Base-by-base conservation (phyloP, 2,329 filamentous ascomycete species). In the Gaeumannomyces sp. region DNA sequence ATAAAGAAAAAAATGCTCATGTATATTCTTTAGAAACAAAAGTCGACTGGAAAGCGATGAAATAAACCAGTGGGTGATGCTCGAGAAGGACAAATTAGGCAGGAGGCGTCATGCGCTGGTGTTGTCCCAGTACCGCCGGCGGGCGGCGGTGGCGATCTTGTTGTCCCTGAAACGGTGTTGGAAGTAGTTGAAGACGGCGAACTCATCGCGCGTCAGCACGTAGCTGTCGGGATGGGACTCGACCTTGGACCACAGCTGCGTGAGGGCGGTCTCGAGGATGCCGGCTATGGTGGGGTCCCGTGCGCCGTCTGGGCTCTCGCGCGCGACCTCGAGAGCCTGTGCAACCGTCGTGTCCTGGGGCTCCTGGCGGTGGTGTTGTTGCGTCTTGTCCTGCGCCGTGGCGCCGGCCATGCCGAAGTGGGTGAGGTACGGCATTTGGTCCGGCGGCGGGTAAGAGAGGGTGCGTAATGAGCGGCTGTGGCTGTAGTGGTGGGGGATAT, bases 121-220 rank as follows among this genome's bases (percentile, higher is more conserved):
- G 68, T 80, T 77, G 70, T 83, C 79, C 84, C 84, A 87, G 73
- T 81, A 86, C 66, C 82, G 76, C 69, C 74, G 79, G 67, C 78
- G 77, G 25, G 84, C 84, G 53, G 73, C 75, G n/a, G 77, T 72
- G 57, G 81, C 81, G n/a, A 78, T 70, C 68, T 77, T 72, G 68
- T 83, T 75, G 66, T 85, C 84, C 35, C 78, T 74, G 72, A 89
- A 92, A 13, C 89, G 84, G 67, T 83, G 77, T 67, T 90, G 88
- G 75, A 90, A 94, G 76, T 89, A 94, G 79, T 95, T 96, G 85
- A 96, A 93, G 66, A 96, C 83, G 64, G 90, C 86, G 72, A 95
- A 96, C 77, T 96, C 92, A 75, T 92, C 87, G 67, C 83, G 81
- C 45, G 81, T 86, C 79, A 96, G 87, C 68, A 95, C 76, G 75